These are phyloP conservation scores for Diplodia scrobiculata DNA, from an alignment of 2,329 filamentous ascomycete species.

Conservation along the genomic window DNA sequence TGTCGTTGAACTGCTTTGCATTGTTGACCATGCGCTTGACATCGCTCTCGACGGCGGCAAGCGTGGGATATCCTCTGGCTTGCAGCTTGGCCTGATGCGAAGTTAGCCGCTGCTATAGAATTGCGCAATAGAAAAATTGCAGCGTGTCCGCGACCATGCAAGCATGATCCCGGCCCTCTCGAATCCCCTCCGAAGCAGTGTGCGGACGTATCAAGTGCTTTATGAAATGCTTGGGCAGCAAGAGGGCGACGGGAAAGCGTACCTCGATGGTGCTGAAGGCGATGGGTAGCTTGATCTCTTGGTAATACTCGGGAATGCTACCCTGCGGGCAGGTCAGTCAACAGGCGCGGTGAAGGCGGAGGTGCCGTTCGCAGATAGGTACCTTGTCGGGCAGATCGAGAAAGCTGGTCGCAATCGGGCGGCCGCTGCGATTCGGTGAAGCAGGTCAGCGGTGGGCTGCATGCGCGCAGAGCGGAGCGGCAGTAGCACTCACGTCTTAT, in stretches of 20 bases:
- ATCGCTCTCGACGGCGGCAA: conserved; percentile 78
- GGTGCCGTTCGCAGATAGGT: conserved; percentile 34
- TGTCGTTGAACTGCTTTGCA: conserved; percentile 80
- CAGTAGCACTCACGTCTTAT: conserved; percentile 69
- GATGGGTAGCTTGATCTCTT: conserved; percentile 73
- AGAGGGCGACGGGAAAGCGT: conserved; percentile 33
- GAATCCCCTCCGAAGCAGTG: neutral
- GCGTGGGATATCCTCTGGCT: conserved; percentile 65
- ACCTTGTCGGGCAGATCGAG: conserved; percentile 66
- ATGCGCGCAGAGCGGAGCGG: conserved; percentile 26
- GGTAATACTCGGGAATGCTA: conserved; percentile 73
- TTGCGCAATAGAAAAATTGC: neutral
- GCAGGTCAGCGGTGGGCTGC: conserved; percentile 17
- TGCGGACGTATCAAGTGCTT: neutral
- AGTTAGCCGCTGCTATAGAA: conserved; percentile 32
- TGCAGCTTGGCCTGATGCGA: conserved; percentile 62
- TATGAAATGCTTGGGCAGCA: neutral
- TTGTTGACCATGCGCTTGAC: conserved; percentile 87
- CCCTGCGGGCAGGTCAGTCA: conserved; percentile 45
- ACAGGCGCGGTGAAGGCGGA: conserved; percentile 24
- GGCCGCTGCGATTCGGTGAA: conserved; percentile 53
- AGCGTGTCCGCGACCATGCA: conserved; percentile 14
- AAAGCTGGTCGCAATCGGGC: conserved; percentile 73
- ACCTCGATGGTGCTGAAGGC: conserved; percentile 75
- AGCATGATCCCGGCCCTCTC: neutral